Evolutionary conservation across 2,329 filamentous ascomycete species (phyloP), one percentile per base, ranked within the genome.

Genomic region (Hirsutella thompsonii): DNA sequence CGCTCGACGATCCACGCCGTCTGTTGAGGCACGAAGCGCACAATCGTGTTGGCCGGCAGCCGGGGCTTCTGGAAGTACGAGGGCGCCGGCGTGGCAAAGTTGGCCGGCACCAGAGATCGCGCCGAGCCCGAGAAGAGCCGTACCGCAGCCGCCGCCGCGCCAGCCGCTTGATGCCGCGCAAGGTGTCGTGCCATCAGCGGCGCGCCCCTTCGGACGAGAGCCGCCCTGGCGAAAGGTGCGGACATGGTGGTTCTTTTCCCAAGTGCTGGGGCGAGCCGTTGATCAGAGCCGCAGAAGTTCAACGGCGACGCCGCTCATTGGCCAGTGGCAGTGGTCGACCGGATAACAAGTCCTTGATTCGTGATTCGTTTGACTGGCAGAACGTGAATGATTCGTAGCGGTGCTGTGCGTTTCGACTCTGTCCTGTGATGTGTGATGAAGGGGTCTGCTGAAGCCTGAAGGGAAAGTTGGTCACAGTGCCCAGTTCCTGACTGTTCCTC

Each of bases 1-100:
- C 92, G 89, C 75, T 98, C 92, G 43, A 98, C 92, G 44, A 98
- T 90, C 92, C 92, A 98, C 61, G 92, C 92, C 53, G 90, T 96
- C 69, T 98, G 92, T 66, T 98, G 92, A n/a, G 92, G 92, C 34
- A 98, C 92, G 64, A 96, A 98, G 45, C 90, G 86, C 53, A 98
- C 71, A 47, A 98, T 71, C 4, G 92, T 98, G 66, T 98, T 98
- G 51, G 89, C 85, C 21, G 92, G 92, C 40, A 95, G 72, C 19
- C 74, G 69, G 11, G 72, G 68, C 48, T 74, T 74, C 57, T 83
- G 81, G 63, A 94, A 94, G 64, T 93, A 93, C n/a, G 83, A 79
- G 8, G 81, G 73, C 29, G 81, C 23, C 33, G 53, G 48, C 3
- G 49, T 49, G 16, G 48, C 42, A 21, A 49, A 60, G 48, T 52